Percentiles rank a stretch among this genome's conserved stretches.
Evolutionary conservation across 768 basidiomycete species (phyloP).

Genomic region (Cyclocybe aegerita): DNA sequence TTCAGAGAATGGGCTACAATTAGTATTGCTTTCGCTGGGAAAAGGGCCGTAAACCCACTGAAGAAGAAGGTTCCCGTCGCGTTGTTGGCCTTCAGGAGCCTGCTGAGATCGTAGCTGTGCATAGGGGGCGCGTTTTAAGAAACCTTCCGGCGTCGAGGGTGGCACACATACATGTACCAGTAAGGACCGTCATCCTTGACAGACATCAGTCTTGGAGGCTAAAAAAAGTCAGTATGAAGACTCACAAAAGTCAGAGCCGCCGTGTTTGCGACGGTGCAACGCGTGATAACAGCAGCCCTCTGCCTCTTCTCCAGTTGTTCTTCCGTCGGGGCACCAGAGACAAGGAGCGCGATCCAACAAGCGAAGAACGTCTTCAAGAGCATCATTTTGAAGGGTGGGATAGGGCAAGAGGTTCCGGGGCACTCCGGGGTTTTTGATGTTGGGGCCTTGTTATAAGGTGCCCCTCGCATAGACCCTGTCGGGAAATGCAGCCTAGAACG

Average conservation of each 20-base stretch:
- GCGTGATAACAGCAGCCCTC: conserved; percentile 18
- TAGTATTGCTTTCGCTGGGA: neutral
- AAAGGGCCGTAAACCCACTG: conserved; percentile 16
- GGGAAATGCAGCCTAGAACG: neutral
- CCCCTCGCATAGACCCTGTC: no score
- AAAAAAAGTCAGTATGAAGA: neutral
- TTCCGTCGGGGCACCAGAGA: conserved; percentile 1
- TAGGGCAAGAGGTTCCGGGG: neutral
- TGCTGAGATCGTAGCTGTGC: conserved; percentile 18
- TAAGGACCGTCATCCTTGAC: conserved; percentile 17
- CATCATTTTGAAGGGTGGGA: neutral
- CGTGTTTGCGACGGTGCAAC: conserved; percentile 26
- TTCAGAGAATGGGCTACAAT: neutral
- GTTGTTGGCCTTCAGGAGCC: conserved; percentile 19
- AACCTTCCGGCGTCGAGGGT: neutral
- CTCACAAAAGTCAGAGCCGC: conserved; percentile 29
- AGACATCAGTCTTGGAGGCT: neutral
- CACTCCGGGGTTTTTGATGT: neutral
- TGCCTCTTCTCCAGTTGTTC: conserved; percentile 1
- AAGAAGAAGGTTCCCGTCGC: conserved; percentile 33
- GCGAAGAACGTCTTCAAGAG: conserved; percentile 2
- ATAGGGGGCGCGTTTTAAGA: neutral
- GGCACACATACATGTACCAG: conserved; percentile 12
- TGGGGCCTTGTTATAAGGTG: no score
- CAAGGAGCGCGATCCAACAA: neutral